phyloP scores from a whole-genome alignment of 768 basidiomycete genomes.

The Chalciporus piperatus region DNA sequence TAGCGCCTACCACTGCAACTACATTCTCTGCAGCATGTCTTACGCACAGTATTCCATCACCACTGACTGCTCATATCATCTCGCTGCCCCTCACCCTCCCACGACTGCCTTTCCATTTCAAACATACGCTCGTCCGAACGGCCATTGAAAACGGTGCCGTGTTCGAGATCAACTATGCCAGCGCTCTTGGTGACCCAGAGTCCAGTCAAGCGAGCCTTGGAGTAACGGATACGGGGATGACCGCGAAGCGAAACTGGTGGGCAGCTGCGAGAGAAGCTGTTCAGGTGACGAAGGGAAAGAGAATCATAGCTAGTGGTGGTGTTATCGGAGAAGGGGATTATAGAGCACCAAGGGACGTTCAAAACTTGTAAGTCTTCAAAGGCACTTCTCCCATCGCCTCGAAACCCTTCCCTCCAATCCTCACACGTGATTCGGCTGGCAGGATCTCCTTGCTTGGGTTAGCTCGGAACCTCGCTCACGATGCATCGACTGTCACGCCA shows the following conservation, averaged over 20 bases:
- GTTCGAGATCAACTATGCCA: conserved; percentile 78
- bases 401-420: background rate
- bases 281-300: conserved; percentile 79
- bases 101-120: conserved; percentile 76
- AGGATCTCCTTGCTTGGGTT: conserved; percentile 70
- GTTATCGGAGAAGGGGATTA: conserved; percentile 59
- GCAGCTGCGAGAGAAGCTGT: conserved; percentile 70
- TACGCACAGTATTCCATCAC: conserved; percentile 72
- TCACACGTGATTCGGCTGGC: background rate
- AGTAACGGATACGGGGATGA: conserved; percentile 49
- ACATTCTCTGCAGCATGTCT: conserved; percentile 83
- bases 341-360: conserved; percentile 69
- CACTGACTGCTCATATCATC: conserved; percentile 78
- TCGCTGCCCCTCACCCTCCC: conserved; percentile 75
- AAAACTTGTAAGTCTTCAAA: conserved; percentile 61
- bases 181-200: conserved; percentile 64
- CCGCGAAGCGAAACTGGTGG: conserved; percentile 83
- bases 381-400: background rate
- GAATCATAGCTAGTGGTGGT: conserved; percentile 69
- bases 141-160: conserved; percentile 80
- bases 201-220: conserved; percentile 42
- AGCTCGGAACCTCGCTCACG: conserved; percentile 65
- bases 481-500: conserved; percentile 54
- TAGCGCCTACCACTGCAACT: conserved; percentile 26
- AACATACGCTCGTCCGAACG: conserved; percentile 78